Conservation (phyloP, 306 rosid genomes). For the Casuarina equisetifolia region DNA sequence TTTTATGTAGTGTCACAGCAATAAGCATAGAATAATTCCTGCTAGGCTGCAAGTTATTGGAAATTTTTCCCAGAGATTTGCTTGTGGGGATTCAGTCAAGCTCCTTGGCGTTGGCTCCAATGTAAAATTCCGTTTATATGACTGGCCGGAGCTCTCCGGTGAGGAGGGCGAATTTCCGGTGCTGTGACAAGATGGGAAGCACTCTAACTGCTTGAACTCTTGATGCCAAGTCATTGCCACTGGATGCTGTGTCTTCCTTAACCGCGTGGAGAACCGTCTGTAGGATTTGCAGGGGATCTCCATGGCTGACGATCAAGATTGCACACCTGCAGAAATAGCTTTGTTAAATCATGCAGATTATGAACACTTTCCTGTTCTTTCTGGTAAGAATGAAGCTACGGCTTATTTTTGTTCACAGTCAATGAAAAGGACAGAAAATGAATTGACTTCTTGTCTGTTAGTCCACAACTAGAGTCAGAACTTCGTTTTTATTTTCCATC, state of each 20-base stretch:
- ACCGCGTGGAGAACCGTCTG: conserved; percentile 63
- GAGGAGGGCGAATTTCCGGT: conserved; percentile 59
- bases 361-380: neutral
- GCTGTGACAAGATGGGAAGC: conserved; percentile 60
- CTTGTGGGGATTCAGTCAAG: neutral
- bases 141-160: conserved; percentile 76
- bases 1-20: too few relatives aligned
- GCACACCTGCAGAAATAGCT: conserved; percentile 48
- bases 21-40: too few relatives aligned
- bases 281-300: conserved; percentile 83
- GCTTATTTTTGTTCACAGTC: neutral
- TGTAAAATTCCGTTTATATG: conserved; percentile 26
- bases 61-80: neutral
- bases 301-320: conserved; percentile 84
- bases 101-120: neutral
- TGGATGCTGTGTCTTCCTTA: conserved; percentile 39
- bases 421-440: neutral
- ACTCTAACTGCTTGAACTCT: conserved; percentile 50
- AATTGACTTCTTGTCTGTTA: neutral
- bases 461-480: neutral
- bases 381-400: conserved; percentile 2
- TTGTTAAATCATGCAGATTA: neutral
- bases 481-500: neutral
- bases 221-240: conserved; percentile 39
- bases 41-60: too few relatives aligned